Base-by-base conservation (phyloP, 2,329 filamentous ascomycete genomes). In the Fusarium clavum region DNA sequence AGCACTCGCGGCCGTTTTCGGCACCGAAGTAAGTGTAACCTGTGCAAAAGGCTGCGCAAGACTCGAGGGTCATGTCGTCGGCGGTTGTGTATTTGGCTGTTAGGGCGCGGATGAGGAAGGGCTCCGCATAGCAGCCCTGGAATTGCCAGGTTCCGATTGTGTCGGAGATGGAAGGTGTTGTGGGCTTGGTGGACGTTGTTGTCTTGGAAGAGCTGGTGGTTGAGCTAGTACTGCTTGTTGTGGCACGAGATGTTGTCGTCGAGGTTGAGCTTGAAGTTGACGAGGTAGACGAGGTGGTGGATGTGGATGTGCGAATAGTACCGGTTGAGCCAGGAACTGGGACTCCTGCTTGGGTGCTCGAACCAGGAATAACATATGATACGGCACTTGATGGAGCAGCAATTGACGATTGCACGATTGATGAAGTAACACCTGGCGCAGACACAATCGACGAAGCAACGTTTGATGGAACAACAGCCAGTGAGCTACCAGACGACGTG, bases 1-100 rank as follows among this genome's bases (percentile, higher is more conserved):
- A 83, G 55, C 81, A 83, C 57, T 83, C 79, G 0, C 78, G 57
- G 5, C 77, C 79, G 32, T 81, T 82, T 29, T 80, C 79, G 5
- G 70, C 60, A 1, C 78, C 80, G 47, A 81, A 81, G 59, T 77
- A 81, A 0, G 55, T 67, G 24, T 63, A 77, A 4, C 70, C 73
- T 3, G 71, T 61, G 18, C 80, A 81, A 54, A 77, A 79, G 1
- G 59, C 44, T 1, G 77, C 75, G 32, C 79, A 80, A 3, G 54
- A 67, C 22, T 81, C 78, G 5, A 82, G 77, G 0, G 78, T 79
- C 80, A 81, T 80, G 44, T 66, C 71, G 32, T 80, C 76, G 32
- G 75, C 65, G 9, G 79, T 71, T 44, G 75, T 77, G 6, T 64
- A 70, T 13, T 75, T 75, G 6, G 68, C 70, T 5, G 57, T 69